Conservation (phyloP, 1,284 basidiomycete species). For the Sphaerobolus stellatus region DNA sequence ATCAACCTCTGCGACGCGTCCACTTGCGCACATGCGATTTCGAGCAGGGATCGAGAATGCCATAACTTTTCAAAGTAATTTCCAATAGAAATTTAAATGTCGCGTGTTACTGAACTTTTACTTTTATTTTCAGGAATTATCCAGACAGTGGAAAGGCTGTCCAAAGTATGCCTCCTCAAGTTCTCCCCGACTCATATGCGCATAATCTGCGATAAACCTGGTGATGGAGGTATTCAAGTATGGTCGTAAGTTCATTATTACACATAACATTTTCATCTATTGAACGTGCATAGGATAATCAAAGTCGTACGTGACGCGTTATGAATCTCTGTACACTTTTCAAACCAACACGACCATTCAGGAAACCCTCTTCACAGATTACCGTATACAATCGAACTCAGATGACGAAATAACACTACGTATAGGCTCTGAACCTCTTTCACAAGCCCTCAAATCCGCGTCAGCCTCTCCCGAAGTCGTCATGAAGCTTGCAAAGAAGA, state of each 20-base stretch:
- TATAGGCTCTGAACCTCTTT: constrained; percentile 70
- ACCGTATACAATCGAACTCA: constrained; percentile 85
- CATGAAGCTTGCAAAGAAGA: constrained; percentile 83
- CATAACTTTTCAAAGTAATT: constrained; percentile 57
- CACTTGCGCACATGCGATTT: constrained; percentile 53
- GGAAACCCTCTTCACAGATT: constrained; percentile 76
- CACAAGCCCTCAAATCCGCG: constrained; percentile 71
- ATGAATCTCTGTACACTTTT: background rate
- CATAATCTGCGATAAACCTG: constrained; percentile 78
- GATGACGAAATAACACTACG: constrained; percentile 80
- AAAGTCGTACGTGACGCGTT: constrained; percentile 33
- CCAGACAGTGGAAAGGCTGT: constrained; percentile 77
- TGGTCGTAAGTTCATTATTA: constrained; percentile 77
- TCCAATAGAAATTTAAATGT: background rate
- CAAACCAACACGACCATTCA: constrained; percentile 16
- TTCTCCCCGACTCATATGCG: constrained; percentile 76
- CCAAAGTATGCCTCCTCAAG: constrained; percentile 80
- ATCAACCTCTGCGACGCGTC: background rate
- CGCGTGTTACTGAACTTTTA: background rate
- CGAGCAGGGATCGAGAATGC: constrained; percentile 62
- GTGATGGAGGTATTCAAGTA: constrained; percentile 84
- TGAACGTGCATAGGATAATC: constrained; percentile 29
- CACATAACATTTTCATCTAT: background rate
- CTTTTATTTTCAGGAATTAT: constrained; percentile 55
- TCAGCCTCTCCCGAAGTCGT: constrained; percentile 61